These are phyloP conservation scores for Marsdenia floribunda DNA, from an alignment of 257 asterid genomes.

Conservation along the genomic window DNA sequence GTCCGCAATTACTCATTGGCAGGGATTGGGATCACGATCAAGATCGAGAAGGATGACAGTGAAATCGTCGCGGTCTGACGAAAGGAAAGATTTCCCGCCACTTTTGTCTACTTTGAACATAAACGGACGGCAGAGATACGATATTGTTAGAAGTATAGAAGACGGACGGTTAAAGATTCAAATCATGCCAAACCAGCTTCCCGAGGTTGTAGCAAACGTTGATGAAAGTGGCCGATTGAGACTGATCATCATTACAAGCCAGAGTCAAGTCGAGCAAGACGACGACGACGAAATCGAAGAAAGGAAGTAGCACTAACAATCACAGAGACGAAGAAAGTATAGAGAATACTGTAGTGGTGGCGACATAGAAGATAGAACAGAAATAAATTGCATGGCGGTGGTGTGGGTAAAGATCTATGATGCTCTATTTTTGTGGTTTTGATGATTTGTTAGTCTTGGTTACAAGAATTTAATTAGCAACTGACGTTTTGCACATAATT, in stretches of 20 bases:
- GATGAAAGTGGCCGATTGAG: neutral
- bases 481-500: too few relatives aligned
- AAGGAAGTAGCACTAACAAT: neutral
- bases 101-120: slow-evolving; percentile 7
- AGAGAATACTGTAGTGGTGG: neutral
- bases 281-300: neutral
- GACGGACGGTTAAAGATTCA: slow-evolving; percentile 15
- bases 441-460: too few relatives aligned
- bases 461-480: too few relatives aligned
- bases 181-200: slow-evolving; percentile 2
- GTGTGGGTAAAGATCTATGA: too few relatives aligned
- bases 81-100: slow-evolving; percentile 13
- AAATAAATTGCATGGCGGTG: too few relatives aligned
- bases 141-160: slow-evolving; percentile 7
- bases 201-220: neutral
- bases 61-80: neutral
- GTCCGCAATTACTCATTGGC: neutral
- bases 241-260: neutral
- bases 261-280: neutral
- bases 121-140: slow-evolving; percentile 14
- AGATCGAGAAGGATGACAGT: neutral
- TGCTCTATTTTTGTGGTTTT: too few relatives aligned
- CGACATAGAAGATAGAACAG: too few relatives aligned
- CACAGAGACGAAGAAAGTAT: too few relatives aligned
- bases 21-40: neutral